phyloP scores from a whole-genome alignment of 192 early-diverging fungal species.

The Coemansia sp. region DNA sequence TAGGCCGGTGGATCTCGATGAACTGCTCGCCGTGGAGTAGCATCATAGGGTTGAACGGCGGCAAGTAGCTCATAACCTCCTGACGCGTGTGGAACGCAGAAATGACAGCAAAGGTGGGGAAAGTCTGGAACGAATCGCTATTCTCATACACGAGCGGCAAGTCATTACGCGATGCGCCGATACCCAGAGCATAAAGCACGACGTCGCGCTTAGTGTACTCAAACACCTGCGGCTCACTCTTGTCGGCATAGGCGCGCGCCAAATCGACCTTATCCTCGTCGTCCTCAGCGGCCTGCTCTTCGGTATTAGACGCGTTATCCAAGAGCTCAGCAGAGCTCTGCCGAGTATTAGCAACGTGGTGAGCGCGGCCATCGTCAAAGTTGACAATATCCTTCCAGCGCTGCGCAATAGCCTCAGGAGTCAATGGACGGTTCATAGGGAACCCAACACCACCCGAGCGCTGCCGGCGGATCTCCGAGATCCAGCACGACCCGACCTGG shows the following conservation, averaged over 20 bases:
- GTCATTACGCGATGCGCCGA: conserved; percentile 88
- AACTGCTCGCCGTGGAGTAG: conserved; percentile 99
- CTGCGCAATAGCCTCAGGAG: conserved; percentile 83
- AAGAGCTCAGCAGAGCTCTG: conserved; percentile 52
- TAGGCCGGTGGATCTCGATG: conserved; percentile 81
- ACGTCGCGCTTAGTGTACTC: conserved; percentile 88
- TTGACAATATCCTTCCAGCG: conserved; percentile 83
- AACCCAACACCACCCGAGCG: conserved; percentile 93
- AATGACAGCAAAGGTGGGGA: conserved; percentile 95
- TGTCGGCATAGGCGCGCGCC: conserved; percentile 63
- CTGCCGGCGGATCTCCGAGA: conserved; percentile 96
- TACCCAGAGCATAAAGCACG: conserved; percentile 92
- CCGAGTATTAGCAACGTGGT: conserved; percentile 64
- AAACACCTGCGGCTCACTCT: conserved; percentile 64
- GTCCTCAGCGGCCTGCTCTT: conserved; percentile 31
- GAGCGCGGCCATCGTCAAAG: conserved; percentile 96
- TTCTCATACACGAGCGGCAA: conserved; percentile 94
- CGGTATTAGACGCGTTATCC: conserved; percentile 59
- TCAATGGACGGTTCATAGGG: conserved; percentile 77
- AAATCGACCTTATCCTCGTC: conserved; percentile 65
- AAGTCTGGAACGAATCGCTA: conserved; percentile 75
- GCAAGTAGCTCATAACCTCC: conserved; percentile 64
- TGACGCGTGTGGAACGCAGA: conserved; percentile 74
- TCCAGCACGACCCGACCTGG: conserved; percentile 96
- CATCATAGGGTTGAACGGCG: conserved; percentile 90